Percentiles rank a stretch among this genome's conserved stretches.
phyloP scores from a whole-genome alignment of 768 basidiomycete genomes.

The Sistotremastrum suecicum region DNA sequence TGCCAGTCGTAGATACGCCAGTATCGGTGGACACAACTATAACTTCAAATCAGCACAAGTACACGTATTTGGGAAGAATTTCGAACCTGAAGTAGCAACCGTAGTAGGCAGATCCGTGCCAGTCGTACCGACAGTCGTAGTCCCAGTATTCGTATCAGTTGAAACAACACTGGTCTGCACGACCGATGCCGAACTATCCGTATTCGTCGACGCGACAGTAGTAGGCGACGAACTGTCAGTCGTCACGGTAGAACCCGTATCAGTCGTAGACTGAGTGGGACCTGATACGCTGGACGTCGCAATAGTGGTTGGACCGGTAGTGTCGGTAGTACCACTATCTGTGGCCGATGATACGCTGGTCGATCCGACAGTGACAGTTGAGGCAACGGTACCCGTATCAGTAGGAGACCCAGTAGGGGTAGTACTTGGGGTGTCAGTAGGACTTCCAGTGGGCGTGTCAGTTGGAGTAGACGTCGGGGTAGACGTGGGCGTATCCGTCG shows the following conservation, averaged over 20 bases:
- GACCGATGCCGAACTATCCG: no score
- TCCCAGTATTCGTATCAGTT: no score
- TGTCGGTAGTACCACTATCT: no score
- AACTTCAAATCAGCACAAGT: conserved; percentile 2
- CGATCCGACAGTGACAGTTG: conserved; percentile 1
- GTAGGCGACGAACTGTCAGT: no score
- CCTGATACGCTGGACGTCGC: no score
- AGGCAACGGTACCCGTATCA: background rate
- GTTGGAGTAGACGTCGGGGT: conserved; percentile 1
- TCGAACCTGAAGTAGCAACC: background rate
- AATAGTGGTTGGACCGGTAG: no score
- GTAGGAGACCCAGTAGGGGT: no score
- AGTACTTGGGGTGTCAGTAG: background rate
- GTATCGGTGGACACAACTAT: background rate
- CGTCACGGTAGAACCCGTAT: no score
- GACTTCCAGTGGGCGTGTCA: background rate
- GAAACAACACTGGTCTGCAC: no score
- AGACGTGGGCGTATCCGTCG: background rate
- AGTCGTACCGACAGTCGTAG: background rate
- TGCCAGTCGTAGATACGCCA: conserved; percentile 1
- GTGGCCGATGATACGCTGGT: background rate
- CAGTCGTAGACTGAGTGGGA: no score
- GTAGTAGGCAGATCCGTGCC: conserved; percentile 2
- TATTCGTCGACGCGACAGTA: no score
- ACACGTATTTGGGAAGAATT: conserved; percentile 3